phyloP scores from a whole-genome alignment of 2,329 filamentous ascomycete genomes.

The Blastomyces gilchristii region DNA sequence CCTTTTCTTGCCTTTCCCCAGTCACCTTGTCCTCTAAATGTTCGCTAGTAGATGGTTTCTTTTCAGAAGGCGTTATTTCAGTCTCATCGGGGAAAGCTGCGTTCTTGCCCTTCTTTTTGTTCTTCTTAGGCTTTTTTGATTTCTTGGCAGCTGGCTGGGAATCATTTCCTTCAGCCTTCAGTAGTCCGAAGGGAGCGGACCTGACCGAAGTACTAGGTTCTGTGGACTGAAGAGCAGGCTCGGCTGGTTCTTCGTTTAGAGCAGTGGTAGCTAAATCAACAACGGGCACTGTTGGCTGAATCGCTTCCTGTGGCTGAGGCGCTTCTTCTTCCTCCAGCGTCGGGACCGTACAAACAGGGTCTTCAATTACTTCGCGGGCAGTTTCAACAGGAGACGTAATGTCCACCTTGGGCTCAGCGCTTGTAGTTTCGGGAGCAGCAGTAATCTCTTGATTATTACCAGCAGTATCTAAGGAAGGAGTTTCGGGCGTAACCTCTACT shows the following conservation, averaged over 20 bases:
- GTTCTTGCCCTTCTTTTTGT: constrained; percentile 12
- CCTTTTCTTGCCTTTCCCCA: neutral
- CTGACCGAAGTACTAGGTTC: neutral
- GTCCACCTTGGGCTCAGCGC: neutral
- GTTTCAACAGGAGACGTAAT: neutral
- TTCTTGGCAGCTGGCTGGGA: constrained; percentile 16
- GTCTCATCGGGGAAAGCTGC: neutral
- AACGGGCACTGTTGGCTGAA: constrained; percentile 6
- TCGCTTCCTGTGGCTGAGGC: neutral
- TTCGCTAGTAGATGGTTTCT: neutral
- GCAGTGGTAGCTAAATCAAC: neutral
- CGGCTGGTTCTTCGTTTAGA: constrained; percentile 5
- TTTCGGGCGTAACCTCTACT: neutral
- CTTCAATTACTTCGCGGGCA: neutral
- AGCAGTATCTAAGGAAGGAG: neutral
- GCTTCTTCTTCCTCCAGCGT: neutral
- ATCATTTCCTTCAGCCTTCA: constrained; percentile 10
- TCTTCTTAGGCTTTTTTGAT: constrained; percentile 22
- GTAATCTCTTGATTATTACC: neutral
- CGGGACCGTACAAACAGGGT: neutral
- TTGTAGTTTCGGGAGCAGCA: neutral
- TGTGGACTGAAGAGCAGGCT: constrained; percentile 6
- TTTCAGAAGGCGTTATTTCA: neutral
- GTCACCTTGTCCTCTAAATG: neutral
- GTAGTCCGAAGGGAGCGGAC: neutral